phyloP scores from a whole-genome alignment of 2,329 filamentous ascomycete species.

The Trichoderma citrinoviride region DNA sequence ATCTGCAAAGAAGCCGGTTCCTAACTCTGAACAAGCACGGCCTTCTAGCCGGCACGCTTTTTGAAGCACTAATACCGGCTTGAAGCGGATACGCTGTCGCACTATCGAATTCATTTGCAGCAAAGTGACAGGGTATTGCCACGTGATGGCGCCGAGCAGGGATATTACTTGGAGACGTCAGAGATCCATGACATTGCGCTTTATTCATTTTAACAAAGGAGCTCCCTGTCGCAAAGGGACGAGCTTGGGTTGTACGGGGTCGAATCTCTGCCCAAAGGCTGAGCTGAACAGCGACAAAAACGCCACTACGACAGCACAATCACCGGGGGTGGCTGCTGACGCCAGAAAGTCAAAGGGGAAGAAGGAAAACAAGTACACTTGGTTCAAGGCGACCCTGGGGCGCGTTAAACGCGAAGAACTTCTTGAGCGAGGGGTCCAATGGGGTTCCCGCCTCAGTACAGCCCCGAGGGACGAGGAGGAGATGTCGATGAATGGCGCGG shows the following conservation, averaged over 20 bases:
- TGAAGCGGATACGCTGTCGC: slow-evolving; percentile 12
- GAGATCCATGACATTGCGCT: neutral
- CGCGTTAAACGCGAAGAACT: neutral
- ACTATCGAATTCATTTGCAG: slow-evolving; percentile 13
- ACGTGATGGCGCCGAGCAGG: slow-evolving; percentile 12
- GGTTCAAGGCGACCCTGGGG: neutral
- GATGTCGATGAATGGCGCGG: neutral
- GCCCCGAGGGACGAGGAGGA: neutral
- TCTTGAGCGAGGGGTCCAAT: slow-evolving; percentile 2
- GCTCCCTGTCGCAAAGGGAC: neutral
- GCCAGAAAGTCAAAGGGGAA: neutral
- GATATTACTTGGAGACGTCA: slow-evolving; percentile 1
- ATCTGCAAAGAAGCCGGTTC: neutral
- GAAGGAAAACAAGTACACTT: neutral
- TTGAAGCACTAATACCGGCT: slow-evolving; percentile 11
- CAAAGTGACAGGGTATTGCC: slow-evolving; percentile 7
- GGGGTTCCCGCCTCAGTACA: neutral
- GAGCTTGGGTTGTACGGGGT: neutral
- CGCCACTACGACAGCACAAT: neutral
- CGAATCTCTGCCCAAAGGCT: neutral
- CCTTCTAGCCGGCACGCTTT: neutral
- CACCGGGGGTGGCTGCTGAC: neutral
- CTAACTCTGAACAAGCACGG: neutral
- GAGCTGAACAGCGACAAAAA: neutral
- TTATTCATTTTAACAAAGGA: slow-evolving; percentile 11